Percentiles rank a stretch among this genome's conserved stretches.
phyloP scores from a whole-genome alignment of 805 yeast species.

The Wilhelminamyces savonicus region DNA sequence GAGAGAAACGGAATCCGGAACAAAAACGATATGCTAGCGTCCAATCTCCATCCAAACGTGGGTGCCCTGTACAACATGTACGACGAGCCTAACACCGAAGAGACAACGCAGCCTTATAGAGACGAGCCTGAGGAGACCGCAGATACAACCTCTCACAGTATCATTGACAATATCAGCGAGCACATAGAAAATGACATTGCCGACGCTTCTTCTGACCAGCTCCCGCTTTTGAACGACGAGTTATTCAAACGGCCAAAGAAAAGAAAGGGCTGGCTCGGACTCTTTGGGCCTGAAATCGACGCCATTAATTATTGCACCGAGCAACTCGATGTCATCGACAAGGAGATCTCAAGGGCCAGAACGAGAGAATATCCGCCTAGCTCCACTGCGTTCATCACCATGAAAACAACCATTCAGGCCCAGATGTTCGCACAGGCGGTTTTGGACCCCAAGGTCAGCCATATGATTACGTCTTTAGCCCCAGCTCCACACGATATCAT shows the following conservation, averaged over 20 bases:
- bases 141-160: constrained; percentile 5
- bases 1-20: constrained; percentile 26
- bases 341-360: constrained; percentile 60
- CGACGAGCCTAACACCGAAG: too few species aligned
- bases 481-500: constrained; percentile 96
- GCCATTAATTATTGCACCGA: constrained; percentile 74
- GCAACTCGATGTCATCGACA: constrained; percentile 63
- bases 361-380: constrained; percentile 70
- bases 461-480: constrained; percentile 74
- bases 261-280: constrained; percentile 53
- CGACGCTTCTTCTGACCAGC: constrained; percentile 3
- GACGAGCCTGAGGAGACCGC: constrained; percentile 5
- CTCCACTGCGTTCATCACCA: constrained; percentile 87
- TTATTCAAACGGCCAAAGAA: constrained; percentile 52
- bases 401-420: constrained; percentile 93
- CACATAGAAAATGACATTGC: constrained; percentile 10
- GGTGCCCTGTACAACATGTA: constrained; percentile 23
- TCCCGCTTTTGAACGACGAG: constrained; percentile 22
- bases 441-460: constrained; percentile 81
- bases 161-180: constrained; percentile 23
- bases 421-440: constrained; percentile 97
- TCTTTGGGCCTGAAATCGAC: constrained; percentile 67
- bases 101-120: constrained; percentile 4
- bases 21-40: constrained; percentile 20
- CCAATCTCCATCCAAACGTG: constrained; percentile 19